Evolutionary conservation across 2,329 filamentous ascomycete species (phyloP).

Genomic region (Apiospora marii): DNA sequence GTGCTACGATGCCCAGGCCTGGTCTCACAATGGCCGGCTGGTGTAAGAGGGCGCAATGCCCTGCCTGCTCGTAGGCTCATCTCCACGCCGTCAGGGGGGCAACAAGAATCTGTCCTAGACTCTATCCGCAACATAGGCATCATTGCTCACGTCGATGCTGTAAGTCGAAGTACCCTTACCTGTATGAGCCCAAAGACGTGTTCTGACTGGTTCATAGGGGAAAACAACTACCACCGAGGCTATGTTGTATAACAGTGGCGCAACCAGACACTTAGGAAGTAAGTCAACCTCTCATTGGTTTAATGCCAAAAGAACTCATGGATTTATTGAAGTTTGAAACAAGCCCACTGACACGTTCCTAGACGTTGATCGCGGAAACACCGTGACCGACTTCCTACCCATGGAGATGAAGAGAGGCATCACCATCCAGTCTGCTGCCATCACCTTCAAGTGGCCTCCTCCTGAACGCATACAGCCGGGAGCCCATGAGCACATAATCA

Average conservation of each 20-base stretch:
- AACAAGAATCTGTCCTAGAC: conserved; percentile 52
- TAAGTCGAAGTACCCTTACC: conserved; percentile 44
- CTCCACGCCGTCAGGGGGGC: conserved; percentile 29
- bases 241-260: conserved; percentile 96
- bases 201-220: conserved; percentile 56
- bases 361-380: conserved; percentile 96
- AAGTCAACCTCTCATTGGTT: conserved; percentile 35
- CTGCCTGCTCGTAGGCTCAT: conserved; percentile 29
- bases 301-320: neutral
- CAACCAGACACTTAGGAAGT: conserved; percentile 84
- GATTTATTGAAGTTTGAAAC: neutral
- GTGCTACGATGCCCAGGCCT: conserved; percentile 35
- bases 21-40: conserved; percentile 30
- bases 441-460: conserved; percentile 90
- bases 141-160: conserved; percentile 96
- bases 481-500: conserved; percentile 64
- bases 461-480: conserved; percentile 43
- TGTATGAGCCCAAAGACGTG: neutral
- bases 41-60: conserved; percentile 27
- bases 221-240: conserved; percentile 99
- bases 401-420: conserved; percentile 92
- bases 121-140: conserved; percentile 95
- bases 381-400: conserved; percentile 95
- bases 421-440: conserved; percentile 96
- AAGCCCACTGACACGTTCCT: neutral